A percentile compares a stretch with the other conserved stretches of the same genome.
These are phyloP conservation scores for Entomortierella beljakovae DNA, from an alignment of 192 early-diverging fungal genomes.

Conservation along the genomic window DNA sequence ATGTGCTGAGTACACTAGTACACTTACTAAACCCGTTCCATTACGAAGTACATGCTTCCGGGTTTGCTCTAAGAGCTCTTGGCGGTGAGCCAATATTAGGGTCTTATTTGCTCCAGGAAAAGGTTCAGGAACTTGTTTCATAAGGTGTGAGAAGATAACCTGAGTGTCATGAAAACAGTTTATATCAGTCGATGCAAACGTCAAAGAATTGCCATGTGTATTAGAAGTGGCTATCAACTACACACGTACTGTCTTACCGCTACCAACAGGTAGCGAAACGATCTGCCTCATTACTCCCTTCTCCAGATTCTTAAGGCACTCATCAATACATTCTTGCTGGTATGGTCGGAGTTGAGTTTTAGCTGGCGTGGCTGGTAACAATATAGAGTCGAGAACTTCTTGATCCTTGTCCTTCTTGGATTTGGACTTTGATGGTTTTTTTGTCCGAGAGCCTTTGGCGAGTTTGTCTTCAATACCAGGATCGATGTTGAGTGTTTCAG, in stretches of 20 bases:
- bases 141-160: slow-evolving; percentile 86
- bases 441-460: not conserved
- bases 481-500: too few species aligned
- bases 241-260: slow-evolving; percentile 84
- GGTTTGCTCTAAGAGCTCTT: slow-evolving; percentile 90
- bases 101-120: slow-evolving; percentile 75
- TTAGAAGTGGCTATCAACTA: too few species aligned
- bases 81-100: slow-evolving; percentile 89
- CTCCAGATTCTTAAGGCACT: slow-evolving; percentile 63
- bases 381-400: not conserved
- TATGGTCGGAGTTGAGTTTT: slow-evolving; percentile 74
- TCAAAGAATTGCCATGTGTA: not conserved
- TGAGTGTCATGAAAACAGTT: slow-evolving; percentile 16
- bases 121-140: slow-evolving; percentile 72
- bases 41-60: slow-evolving; percentile 69
- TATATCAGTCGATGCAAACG: not conserved
- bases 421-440: not conserved
- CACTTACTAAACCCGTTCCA: slow-evolving; percentile 67
- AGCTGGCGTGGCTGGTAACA: not conserved
- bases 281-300: slow-evolving; percentile 78
- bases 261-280: slow-evolving; percentile 83
- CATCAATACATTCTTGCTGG: slow-evolving; percentile 88
- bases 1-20: not conserved
- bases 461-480: too few species aligned
- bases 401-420: not conserved